Evolutionary conservation across 1,284 basidiomycete species (phyloP), one percentile per base, ranked within the genome.

Genomic region (Volvariella volvacea): DNA sequence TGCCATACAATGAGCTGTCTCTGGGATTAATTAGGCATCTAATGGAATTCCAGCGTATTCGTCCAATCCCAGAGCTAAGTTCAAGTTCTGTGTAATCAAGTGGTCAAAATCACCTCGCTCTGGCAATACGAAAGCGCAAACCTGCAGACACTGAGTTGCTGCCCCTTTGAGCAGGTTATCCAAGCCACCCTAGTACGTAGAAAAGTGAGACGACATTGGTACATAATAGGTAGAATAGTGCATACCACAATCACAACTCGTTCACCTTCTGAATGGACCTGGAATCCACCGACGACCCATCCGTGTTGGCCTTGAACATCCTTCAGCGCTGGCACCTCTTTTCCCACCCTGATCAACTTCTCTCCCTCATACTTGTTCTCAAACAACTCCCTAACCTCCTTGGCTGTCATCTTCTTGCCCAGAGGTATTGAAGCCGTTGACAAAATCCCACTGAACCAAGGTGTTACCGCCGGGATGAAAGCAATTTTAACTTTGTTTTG

Each of bases 91-190:
- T 0, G 22, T 42, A 32, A 28, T 31, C 43, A 20, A 40, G 42
- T 16, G 40, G 28, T 17, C 15, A 16, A 15, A 37, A 21, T 41
- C 7, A 32, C 39, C 44, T 47, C 16, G 28, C 20, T 2, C 21
- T 36, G n/a, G 19, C 55, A 25, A 30, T 33, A 19, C 15, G 25
- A 19, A 39, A 14, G 12, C 9, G 61, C 81, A 33, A 47, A 91
- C 89, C 74, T 94, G 92, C 48, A 99, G 60, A 64, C 94, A 98
- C 66, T 99, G 96, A 15, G 95, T 99, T 4, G 95, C 95, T 39
- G 95, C 96, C 8, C 95, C 95, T 65, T 99, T 99, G 50, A 99
- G 73, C 48, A 99, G 67, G 67, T 99, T 99, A 63, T 99, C 96
- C 52, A 99, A 65, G 0, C 92, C 91, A 45, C 91, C 92, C 85